These are phyloP conservation scores for Lunularia cruciata DNA, from an alignment of 225 moss, liverwort and hornwort species.

Conservation along the genomic window DNA sequence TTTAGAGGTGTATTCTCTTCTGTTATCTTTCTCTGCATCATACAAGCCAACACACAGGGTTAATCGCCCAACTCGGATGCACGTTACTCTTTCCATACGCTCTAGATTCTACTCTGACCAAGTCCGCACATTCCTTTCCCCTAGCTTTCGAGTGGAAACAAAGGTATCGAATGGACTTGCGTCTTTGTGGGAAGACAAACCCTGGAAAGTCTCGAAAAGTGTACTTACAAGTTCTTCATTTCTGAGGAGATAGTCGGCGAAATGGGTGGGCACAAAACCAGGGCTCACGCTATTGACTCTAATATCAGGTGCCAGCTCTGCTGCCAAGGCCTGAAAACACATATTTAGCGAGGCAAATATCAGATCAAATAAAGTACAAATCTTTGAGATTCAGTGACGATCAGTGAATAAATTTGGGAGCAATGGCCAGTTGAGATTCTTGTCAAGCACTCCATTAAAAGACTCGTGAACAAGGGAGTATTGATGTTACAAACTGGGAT, in stretches of 20 bases:
- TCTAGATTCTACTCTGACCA: background rate
- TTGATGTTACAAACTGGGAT: too few species aligned
- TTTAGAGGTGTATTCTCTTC: slow-evolving; percentile 52
- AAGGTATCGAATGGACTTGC: too few species aligned
- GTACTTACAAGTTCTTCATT: slow-evolving; percentile 49
- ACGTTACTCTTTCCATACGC: background rate
- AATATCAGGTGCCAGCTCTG: slow-evolving; percentile 75
- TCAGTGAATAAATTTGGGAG: too few species aligned
- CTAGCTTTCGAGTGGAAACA: too few species aligned
- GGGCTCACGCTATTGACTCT: slow-evolving; percentile 92
- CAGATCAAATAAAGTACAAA: too few species aligned
- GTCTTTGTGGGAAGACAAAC: too few species aligned
- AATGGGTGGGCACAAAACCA: slow-evolving; percentile 91
- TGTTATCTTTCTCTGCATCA: slow-evolving; percentile 53
- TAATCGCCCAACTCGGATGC: background rate
- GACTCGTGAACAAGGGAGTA: too few species aligned
- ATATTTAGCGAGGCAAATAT: slow-evolving; percentile 78
- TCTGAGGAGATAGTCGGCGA: slow-evolving; percentile 52
- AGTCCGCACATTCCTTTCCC: too few species aligned
- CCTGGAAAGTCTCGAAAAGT: background rate
- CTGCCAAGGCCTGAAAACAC: slow-evolving; percentile 63
- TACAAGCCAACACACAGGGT: background rate
- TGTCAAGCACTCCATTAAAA: too few species aligned
- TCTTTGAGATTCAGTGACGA: too few species aligned
- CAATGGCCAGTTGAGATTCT: too few species aligned